phyloP scores from a whole-genome alignment of 768 basidiomycete species.

The Krasilnikovozyma curviuscula region DNA sequence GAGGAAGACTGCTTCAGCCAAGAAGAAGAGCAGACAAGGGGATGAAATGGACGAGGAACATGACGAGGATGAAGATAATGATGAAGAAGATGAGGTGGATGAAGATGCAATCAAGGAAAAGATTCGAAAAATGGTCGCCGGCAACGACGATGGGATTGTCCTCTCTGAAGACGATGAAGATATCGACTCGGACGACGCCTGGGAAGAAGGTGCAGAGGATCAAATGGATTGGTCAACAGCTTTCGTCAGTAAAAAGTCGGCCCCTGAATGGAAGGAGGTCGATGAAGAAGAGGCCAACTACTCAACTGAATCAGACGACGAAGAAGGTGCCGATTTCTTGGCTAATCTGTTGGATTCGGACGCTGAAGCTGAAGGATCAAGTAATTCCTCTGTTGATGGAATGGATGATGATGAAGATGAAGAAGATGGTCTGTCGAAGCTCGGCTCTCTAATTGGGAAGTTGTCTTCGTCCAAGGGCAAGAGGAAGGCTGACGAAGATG shows the following conservation, averaged over 20 bases:
- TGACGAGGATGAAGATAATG: constrained; percentile 23
- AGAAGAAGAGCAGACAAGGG: neutral
- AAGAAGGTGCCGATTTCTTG: constrained; percentile 34
- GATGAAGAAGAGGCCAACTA: constrained; percentile 14
- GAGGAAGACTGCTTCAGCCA: neutral
- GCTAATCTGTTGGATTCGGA: no score
- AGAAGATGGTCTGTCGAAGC: constrained; percentile 37
- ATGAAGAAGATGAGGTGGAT: constrained; percentile 22
- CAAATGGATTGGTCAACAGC: constrained; percentile 26
- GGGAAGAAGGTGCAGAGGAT: constrained; percentile 26
- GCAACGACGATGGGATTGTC: constrained; percentile 18
- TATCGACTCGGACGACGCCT: constrained; percentile 28
- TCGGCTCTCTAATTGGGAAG: constrained; percentile 50
- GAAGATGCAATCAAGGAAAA: constrained; percentile 25
- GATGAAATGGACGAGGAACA: constrained; percentile 10
- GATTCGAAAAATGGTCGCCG: constrained; percentile 26
- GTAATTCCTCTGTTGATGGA: constrained; percentile 16
- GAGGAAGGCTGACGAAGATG: constrained; percentile 43
- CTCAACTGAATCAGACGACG: constrained; percentile 31
- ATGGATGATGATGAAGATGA: constrained; percentile 21
- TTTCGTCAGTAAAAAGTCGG: constrained; percentile 17
- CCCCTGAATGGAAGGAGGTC: constrained; percentile 6
- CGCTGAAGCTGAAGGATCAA: constrained; percentile 17
- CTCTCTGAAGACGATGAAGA: constrained; percentile 23
- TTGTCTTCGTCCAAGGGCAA: constrained; percentile 47